These are phyloP conservation scores for Linnemannia schmuckeri DNA, from an alignment of 192 early-diverging fungal species.

Conservation along the genomic window DNA sequence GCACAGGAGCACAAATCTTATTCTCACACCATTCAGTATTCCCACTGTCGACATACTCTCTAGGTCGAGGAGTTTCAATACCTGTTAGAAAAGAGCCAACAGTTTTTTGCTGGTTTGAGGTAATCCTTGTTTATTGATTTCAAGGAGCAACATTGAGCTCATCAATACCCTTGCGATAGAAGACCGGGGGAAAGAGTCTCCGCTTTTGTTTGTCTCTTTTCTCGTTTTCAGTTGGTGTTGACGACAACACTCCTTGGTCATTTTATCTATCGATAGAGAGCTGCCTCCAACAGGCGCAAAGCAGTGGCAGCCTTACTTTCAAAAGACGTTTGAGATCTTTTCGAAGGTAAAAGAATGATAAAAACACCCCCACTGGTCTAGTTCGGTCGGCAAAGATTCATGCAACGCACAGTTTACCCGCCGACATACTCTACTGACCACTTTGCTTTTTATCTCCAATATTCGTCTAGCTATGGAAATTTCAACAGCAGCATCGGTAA, in stretches of 20 bases:
- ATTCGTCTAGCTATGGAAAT: conserved; percentile 85
- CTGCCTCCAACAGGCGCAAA: conserved; percentile 86
- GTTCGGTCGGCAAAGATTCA: not conserved
- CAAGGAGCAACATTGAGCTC: conserved; percentile 3
- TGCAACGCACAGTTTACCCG: not conserved
- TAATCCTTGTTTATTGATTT: conserved; percentile 38
- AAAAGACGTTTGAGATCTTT: conserved; percentile 98
- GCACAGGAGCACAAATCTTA: not conserved
- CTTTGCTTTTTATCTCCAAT: not conserved
- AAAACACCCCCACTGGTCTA: not conserved
- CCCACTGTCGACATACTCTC: not conserved
- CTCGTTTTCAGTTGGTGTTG: not conserved
- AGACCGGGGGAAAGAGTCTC: not conserved
- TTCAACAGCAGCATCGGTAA: conserved; percentile 91
- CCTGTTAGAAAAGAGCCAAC: conserved; percentile 96
- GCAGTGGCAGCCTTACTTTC: conserved; percentile 86
- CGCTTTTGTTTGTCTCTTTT: not conserved
- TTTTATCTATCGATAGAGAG: conserved; percentile 66
- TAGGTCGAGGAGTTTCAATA: conserved; percentile 92
- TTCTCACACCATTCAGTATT: not conserved
- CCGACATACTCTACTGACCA: not conserved
- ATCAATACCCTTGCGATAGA: conserved; percentile 11
- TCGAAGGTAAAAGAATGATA: conserved; percentile 68
- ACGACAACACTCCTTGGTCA: not conserved
- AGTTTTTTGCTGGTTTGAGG: conserved; percentile 94